Evolutionary conservation across 192 early-diverging fungal species (phyloP).

Genomic region (Coemansia sp.): DNA sequence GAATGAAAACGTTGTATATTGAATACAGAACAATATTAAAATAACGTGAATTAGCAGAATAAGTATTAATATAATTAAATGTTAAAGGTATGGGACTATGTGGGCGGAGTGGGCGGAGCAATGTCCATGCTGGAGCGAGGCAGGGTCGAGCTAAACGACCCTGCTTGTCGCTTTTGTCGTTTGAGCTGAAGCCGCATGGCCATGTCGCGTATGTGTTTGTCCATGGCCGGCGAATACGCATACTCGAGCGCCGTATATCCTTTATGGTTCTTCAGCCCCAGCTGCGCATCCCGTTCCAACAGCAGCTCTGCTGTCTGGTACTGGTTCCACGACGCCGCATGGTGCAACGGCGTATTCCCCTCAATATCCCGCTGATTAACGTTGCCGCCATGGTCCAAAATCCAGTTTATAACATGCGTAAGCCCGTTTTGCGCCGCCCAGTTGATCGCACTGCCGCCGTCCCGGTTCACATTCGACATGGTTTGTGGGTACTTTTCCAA

Average conservation of each 20-base stretch:
- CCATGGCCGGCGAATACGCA: slow-evolving; percentile 40
- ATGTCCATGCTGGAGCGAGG: slow-evolving; percentile 23
- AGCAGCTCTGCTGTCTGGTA: slow-evolving; percentile 30
- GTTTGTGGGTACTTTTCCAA: slow-evolving; percentile 40
- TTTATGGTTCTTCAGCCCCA: slow-evolving; percentile 40
- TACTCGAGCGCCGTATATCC: slow-evolving; percentile 50
- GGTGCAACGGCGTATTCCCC: slow-evolving; percentile 48
- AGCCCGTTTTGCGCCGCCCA: slow-evolving; percentile 47
- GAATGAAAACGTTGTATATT: too few species aligned
- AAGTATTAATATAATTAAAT: too few species aligned
- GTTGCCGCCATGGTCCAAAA: slow-evolving; percentile 46
- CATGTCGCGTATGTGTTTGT: slow-evolving; percentile 38
- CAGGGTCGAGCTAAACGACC: slow-evolving; percentile 16
- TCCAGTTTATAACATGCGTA: slow-evolving; percentile 38
- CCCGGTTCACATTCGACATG: slow-evolving; percentile 45
- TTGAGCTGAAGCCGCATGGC: slow-evolving; percentile 27
- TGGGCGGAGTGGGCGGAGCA: slow-evolving; percentile 6
- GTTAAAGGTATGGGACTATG: too few species aligned
- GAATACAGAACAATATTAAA: too few species aligned
- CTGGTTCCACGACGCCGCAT: slow-evolving; percentile 49
- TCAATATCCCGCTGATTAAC: slow-evolving; percentile 50
- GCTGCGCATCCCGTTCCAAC: slow-evolving; percentile 39
- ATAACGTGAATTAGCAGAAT: too few species aligned
- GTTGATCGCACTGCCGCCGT: slow-evolving; percentile 46
- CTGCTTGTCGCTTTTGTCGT: slow-evolving; percentile 27